Percentiles rank a stretch among this genome's conserved stretches.
phyloP scores from a whole-genome alignment of 768 basidiomycete genomes.

The Lactarius vividus region DNA sequence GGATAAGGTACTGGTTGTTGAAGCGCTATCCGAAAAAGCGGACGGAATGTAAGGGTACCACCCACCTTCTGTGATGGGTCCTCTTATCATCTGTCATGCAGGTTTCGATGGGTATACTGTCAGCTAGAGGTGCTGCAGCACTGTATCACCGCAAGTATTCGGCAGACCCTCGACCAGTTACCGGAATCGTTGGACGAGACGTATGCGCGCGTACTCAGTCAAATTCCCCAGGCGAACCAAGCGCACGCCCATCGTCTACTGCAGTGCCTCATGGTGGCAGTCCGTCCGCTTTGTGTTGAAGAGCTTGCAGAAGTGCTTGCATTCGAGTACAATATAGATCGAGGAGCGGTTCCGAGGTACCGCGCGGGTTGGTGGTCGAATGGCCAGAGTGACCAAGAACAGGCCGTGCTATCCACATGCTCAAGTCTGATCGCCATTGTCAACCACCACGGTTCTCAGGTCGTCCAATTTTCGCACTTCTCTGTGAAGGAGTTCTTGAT shows the following conservation, averaged over 20 bases:
- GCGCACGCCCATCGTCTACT: not conserved
- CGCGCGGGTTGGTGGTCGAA: not conserved
- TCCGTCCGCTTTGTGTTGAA: not conserved
- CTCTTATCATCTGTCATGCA: too few relatives aligned
- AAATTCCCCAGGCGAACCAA: not conserved
- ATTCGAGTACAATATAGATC: not conserved
- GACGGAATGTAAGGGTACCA: slow-evolving; percentile 1
- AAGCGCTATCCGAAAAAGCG: not conserved
- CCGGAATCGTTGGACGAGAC: not conserved
- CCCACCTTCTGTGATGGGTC: too few relatives aligned
- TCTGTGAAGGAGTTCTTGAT: not conserved
- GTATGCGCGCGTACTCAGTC: not conserved
- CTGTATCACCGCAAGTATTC: not conserved
- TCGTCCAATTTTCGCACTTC: not conserved
- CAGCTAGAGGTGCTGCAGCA: not conserved
- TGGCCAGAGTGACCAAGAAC: not conserved
- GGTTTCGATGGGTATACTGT: not conserved
- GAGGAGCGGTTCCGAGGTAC: not conserved
- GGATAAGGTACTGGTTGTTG: not conserved
- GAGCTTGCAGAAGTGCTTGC: not conserved
- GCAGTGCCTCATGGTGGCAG: not conserved
- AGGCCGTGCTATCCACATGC: not conserved
- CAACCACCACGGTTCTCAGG: not conserved
- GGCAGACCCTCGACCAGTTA: not conserved
- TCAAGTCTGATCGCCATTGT: not conserved